Evolutionary conservation across 192 early-diverging fungal species (phyloP).

Genomic region (Coemansia sp.): DNA sequence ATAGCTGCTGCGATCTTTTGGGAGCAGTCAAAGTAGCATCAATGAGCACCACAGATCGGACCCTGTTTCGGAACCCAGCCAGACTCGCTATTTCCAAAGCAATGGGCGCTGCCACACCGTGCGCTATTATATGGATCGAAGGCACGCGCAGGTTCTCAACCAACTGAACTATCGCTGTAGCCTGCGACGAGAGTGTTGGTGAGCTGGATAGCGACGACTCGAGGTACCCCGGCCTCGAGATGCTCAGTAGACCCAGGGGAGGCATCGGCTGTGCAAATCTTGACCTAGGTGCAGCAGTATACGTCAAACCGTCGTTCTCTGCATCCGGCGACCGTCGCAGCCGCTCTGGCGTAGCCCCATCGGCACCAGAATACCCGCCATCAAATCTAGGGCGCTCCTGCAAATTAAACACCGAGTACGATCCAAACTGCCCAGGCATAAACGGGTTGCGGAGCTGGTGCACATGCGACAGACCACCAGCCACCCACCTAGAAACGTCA

Average conservation of each 20-base stretch:
- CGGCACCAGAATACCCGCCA: background rate
- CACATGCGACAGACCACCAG: slow-evolving; percentile 43
- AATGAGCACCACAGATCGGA: slow-evolving; percentile 40
- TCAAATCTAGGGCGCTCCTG: slow-evolving; percentile 11
- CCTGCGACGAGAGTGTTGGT: slow-evolving; percentile 34
- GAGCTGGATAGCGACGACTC: slow-evolving; percentile 29
- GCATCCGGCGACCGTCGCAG: background rate
- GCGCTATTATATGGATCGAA: slow-evolving; percentile 37
- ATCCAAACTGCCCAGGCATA: slow-evolving; percentile 43
- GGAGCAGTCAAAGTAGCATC: slow-evolving; percentile 29
- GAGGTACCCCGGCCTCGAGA: slow-evolving; percentile 47
- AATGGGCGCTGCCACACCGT: slow-evolving; percentile 36
- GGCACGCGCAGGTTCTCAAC: slow-evolving; percentile 44
- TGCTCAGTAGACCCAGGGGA: slow-evolving; percentile 38
- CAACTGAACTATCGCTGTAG: slow-evolving; percentile 31
- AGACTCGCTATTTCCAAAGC: slow-evolving; percentile 44
- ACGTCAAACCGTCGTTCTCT: background rate
- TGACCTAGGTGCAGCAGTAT: background rate
- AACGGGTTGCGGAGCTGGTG: slow-evolving; percentile 44
- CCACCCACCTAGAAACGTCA: slow-evolving; percentile 53
- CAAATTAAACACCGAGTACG: slow-evolving; percentile 39
- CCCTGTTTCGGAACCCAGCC: slow-evolving; percentile 38
- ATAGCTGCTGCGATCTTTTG: slow-evolving; percentile 8
- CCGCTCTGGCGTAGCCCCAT: background rate
- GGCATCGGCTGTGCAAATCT: slow-evolving; percentile 23